phyloP scores from a whole-genome alignment of 768 basidiomycete genomes.

The Pulveroboletus sp. region DNA sequence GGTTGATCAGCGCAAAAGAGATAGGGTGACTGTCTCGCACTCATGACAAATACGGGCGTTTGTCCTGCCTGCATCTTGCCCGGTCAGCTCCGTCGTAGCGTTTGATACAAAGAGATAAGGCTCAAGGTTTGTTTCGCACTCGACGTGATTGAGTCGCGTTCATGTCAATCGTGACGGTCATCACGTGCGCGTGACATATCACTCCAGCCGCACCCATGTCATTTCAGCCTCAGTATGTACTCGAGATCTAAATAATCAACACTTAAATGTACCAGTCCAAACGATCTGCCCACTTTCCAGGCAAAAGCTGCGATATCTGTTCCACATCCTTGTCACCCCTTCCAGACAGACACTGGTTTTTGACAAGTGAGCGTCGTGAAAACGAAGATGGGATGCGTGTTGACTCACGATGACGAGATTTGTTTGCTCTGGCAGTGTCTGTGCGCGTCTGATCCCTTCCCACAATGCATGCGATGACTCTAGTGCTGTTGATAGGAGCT shows the following conservation, averaged over 20 bases:
- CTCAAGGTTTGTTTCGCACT: neutral
- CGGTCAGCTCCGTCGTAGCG: neutral
- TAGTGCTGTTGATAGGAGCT: constrained; percentile 49
- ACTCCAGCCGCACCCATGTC: neutral
- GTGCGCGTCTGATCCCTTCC: constrained; percentile 83
- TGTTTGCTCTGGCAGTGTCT: constrained; percentile 74
- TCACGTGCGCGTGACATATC: constrained; percentile 2
- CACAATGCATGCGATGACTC: constrained; percentile 97
- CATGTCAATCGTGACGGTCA: neutral
- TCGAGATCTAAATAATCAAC: too few relatives aligned
- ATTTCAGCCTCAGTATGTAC: too few relatives aligned
- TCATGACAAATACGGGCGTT: constrained; percentile 83
- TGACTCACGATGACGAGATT: constrained; percentile 83
- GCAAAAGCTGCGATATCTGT: constrained; percentile 89
- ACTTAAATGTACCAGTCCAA: constrained; percentile 84
- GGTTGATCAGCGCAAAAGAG: neutral
- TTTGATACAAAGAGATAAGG: constrained; percentile 6
- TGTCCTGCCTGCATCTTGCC: constrained; percentile 39
- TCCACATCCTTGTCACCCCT: constrained; percentile 99
- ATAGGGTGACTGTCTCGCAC: constrained; percentile 34
- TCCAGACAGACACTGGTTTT: constrained; percentile 77
- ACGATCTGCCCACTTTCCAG: constrained; percentile 88
- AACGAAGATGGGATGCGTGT: neutral
- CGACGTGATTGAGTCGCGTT: neutral
- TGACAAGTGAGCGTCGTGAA: neutral